These are phyloP conservation scores for Otatea glauca DNA, from an alignment of 176 grass and related monocot genomes.

Conservation along the genomic window DNA sequence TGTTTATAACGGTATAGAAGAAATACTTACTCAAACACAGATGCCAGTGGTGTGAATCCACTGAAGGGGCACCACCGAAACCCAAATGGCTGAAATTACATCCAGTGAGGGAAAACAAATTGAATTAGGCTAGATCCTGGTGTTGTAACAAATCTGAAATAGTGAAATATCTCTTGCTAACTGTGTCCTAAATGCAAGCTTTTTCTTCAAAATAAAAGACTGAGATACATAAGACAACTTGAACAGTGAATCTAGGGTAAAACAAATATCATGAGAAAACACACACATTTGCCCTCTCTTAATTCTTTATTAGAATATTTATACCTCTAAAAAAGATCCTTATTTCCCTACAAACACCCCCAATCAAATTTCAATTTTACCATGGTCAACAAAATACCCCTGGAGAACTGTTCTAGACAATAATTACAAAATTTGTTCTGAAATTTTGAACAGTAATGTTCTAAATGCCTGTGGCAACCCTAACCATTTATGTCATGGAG, in stretches of 20 bases:
- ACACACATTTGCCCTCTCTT: not conserved
- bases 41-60: slow-evolving; percentile 47
- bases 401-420: not conserved
- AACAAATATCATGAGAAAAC: not conserved
- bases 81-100: slow-evolving; percentile 55
- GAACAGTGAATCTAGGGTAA: not conserved
- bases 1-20: not conserved
- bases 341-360: not conserved
- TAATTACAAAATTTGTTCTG: not conserved
- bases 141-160: slow-evolving; percentile 7
- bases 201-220: not conserved
- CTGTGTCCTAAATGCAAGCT: not conserved
- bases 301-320: not conserved
- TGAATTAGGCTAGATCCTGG: not conserved
- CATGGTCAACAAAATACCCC: not conserved
- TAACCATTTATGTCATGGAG: not conserved
- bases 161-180: not conserved
- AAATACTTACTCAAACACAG: slow-evolving; percentile 62
- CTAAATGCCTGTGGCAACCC: not conserved
- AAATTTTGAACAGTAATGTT: not conserved
- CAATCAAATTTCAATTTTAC: not conserved
- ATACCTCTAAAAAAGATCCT: not conserved
- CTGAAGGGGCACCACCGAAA: slow-evolving; percentile 1
- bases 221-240: not conserved
- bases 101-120: not conserved